Evolutionary conservation across 192 early-diverging fungal genomes (phyloP).

Genomic region (Backusella tarrabulga): DNA sequence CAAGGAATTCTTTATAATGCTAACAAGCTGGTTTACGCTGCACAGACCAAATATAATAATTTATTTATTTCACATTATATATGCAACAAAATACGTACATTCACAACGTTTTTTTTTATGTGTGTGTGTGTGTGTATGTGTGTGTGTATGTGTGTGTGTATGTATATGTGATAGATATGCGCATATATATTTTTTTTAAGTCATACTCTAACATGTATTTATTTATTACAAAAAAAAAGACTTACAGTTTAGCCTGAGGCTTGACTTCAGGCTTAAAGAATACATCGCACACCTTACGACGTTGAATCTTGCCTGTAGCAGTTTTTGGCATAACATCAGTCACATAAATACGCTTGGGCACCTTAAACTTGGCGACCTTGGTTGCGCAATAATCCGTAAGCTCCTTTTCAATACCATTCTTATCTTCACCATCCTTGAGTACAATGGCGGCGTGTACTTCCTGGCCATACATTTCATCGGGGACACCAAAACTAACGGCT

Average conservation of each 20-base stretch:
- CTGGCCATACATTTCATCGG: constrained; percentile 77
- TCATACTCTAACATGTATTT: not conserved
- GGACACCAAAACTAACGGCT: constrained; percentile 75
- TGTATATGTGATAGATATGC: not conserved
- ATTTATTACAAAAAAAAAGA: not conserved
- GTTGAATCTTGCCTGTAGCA: constrained; percentile 69
- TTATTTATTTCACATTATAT: constrained; percentile 3
- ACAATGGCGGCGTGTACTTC: constrained; percentile 78
- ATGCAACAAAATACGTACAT: not conserved
- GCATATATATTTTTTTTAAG: not conserved
- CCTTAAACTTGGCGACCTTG: constrained; percentile 68
- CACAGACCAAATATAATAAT: not conserved
- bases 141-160: not conserved
- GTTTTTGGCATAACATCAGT: constrained; percentile 65
- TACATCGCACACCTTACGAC: constrained; percentile 19
- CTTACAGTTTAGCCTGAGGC: constrained; percentile 13
- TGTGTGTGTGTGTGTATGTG: not conserved
- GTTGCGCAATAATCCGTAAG: constrained; percentile 48
- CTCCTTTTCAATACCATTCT: constrained; percentile 40
- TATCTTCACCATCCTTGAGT: constrained; percentile 38
- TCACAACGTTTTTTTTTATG: not conserved
- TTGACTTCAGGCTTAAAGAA: constrained; percentile 27
- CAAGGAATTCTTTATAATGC: not conserved
- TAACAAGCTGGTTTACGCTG: not conserved
- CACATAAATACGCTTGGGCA: constrained; percentile 70